Evolutionary conservation across 768 basidiomycete species (phyloP), one percentile per base, ranked within the genome.

Genomic region (Phanerochaete carnosa): DNA sequence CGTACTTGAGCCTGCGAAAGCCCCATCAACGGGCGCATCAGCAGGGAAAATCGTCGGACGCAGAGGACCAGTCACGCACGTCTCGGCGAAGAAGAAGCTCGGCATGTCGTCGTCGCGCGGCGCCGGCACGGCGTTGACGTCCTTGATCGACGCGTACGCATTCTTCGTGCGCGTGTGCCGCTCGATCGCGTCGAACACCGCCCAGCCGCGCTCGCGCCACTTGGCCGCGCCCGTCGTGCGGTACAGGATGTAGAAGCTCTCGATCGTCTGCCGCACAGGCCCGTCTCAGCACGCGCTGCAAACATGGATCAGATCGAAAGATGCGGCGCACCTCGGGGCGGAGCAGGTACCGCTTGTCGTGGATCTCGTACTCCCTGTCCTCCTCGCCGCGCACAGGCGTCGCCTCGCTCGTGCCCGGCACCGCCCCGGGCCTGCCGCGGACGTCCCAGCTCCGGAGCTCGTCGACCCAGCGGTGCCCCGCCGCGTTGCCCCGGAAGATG

Each of bases 171-270:
- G 84, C 15, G 87, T 77, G 62, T 86, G 76, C 51, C 73, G 77
- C 71, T 88, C 81, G n/a, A 93, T 82, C 6, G 87, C 83, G 62
- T 87, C 75, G 64, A 89, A 93, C 26, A 92, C 81, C 29, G 72
- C 72, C 89, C 90, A 91, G 1, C 87, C 90, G 49, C 84, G 80
- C 49, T 85, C 79, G 61, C 90, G 79, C 90, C 91, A 93, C 61
- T 77, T 80, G 45, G 69, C 66, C 64, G 92, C 83, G 0, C 87
- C 83, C 1, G 90, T 92, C 3, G 83, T 80, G 45, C 83, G 81
- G 84, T 86, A 92, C 56, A 93, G 68, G 16, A 91, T 66, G 68
- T 86, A 92, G 60, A 92, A 73, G 19, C 85, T 87, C 68, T 93
- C 90, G 1, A 93, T 68, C 5, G 91, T 83, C 89, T 93, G 45